phyloP scores from a whole-genome alignment of 768 basidiomycete species.

The Panaeolus papilionaceus region DNA sequence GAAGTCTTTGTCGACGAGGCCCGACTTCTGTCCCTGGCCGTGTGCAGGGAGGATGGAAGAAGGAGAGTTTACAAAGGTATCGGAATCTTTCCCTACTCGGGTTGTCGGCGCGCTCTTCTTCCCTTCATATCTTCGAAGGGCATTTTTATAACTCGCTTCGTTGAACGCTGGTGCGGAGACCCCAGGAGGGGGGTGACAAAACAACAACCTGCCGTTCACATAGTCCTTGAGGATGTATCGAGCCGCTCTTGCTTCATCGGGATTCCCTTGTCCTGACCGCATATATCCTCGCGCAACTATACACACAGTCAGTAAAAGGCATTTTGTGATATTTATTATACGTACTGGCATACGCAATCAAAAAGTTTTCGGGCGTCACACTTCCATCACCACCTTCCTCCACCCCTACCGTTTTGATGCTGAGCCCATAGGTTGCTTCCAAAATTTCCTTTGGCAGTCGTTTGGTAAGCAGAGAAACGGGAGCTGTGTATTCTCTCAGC shows the following conservation, averaged over 20 bases:
- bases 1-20: slow-evolving; percentile 81
- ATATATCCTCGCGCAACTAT: slow-evolving; percentile 93
- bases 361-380: slow-evolving; percentile 77
- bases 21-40: slow-evolving; percentile 59
- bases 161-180: slow-evolving; percentile 77
- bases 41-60: slow-evolving; percentile 35
- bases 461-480: slow-evolving; percentile 75
- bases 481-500: slow-evolving; percentile 91
- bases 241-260: slow-evolving; percentile 94
- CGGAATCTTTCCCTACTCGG: slow-evolving; percentile 82
- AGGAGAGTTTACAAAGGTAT: slow-evolving; percentile 67
- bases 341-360: slow-evolving; percentile 93
- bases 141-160: slow-evolving; percentile 63
- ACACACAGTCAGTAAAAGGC: slow-evolving; percentile 16
- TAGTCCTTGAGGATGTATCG: slow-evolving; percentile 96
- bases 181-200: slow-evolving; percentile 87
- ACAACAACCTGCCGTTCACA: slow-evolving; percentile 92
- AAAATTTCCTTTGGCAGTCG: slow-evolving; percentile 83
- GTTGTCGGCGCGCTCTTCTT: slow-evolving; percentile 92
- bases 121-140: slow-evolving; percentile 63
- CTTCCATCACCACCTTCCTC: slow-evolving; percentile 90
- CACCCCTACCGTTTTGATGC: slow-evolving; percentile 61
- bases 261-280: slow-evolving; percentile 94
- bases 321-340: slow-evolving; percentile 26
- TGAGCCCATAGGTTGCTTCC: slow-evolving; percentile 90